phyloP scores from a whole-genome alignment of 1,139 yeast species.

The Pichia sp. region DNA sequence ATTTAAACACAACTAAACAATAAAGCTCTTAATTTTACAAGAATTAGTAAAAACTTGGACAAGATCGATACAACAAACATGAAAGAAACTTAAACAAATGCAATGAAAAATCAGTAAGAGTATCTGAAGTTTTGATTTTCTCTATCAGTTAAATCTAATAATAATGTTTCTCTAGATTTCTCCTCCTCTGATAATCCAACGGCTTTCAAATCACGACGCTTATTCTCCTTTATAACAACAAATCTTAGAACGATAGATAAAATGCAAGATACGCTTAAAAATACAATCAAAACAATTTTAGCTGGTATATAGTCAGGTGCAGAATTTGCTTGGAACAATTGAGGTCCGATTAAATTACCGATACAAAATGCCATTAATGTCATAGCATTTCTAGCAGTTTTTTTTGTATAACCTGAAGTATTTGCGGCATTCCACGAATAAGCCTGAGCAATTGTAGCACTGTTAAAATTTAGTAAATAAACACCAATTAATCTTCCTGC shows the following conservation, averaged over 20 bases:
- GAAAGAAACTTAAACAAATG: too few species aligned
- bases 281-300: conserved; percentile 31
- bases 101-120: conserved; percentile 3
- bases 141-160: conserved; percentile 35
- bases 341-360: conserved; percentile 51
- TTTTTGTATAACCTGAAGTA: conserved; percentile 47
- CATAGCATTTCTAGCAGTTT: conserved; percentile 48
- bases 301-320: conserved; percentile 42
- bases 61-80: too few species aligned
- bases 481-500: conserved; percentile 19
- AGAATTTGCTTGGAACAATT: conserved; percentile 36
- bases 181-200: conserved; percentile 16
- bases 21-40: too few species aligned
- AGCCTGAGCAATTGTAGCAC: conserved; percentile 29
- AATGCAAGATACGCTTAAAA: conserved; percentile 20
- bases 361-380: conserved; percentile 51
- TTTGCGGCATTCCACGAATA: conserved; percentile 42
- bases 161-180: conserved; percentile 25
- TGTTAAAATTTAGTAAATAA: conserved; percentile 14
- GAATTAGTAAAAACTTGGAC: too few species aligned
- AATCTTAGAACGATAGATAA: conserved; percentile 22
- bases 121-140: conserved; percentile 35
- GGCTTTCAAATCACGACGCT: conserved; percentile 33
- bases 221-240: conserved; percentile 36
- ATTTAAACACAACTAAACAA: too few species aligned